A percentile compares a stretch with the other conserved stretches of the same genome.
These are phyloP conservation scores for Stephanocyclus meneghinianus DNA, from an alignment of 352 stramenopile genomes.

Conservation along the genomic window DNA sequence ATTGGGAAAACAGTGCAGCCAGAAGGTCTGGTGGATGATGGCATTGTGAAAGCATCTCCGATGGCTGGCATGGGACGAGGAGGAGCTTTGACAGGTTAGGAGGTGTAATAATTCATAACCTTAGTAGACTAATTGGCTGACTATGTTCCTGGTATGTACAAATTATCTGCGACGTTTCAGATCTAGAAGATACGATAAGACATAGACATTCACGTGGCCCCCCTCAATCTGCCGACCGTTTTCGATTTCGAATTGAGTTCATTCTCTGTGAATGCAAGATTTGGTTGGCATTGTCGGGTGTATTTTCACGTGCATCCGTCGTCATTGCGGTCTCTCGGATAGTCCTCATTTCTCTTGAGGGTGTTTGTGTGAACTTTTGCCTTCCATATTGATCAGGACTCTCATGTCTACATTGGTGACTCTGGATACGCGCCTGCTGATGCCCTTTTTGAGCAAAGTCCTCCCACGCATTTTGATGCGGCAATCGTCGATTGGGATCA, in stretches of 20 bases:
- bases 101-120: neutral
- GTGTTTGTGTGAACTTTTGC: neutral
- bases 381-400: conserved; percentile 28
- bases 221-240: too few species aligned
- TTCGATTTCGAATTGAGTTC: too few species aligned
- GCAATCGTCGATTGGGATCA: neutral
- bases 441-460: too few species aligned
- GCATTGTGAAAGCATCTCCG: conserved; percentile 67
- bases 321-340: neutral
- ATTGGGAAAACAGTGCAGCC: conserved; percentile 79
- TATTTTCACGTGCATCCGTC: neutral
- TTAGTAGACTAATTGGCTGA: neutral
- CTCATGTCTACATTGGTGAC: neutral
- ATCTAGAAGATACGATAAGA: too few species aligned
- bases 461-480: too few species aligned
- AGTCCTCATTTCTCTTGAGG: neutral
- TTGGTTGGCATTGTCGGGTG: neutral
- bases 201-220: too few species aligned
- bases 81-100: conserved; percentile 63
- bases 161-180: too few species aligned
- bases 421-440: neutral
- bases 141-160: too few species aligned
- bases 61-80: conserved; percentile 80
- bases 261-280: too few species aligned
- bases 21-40: conserved; percentile 61